phyloP scores from a whole-genome alignment of 805 yeast species.

The Ogataea allantospora region DNA sequence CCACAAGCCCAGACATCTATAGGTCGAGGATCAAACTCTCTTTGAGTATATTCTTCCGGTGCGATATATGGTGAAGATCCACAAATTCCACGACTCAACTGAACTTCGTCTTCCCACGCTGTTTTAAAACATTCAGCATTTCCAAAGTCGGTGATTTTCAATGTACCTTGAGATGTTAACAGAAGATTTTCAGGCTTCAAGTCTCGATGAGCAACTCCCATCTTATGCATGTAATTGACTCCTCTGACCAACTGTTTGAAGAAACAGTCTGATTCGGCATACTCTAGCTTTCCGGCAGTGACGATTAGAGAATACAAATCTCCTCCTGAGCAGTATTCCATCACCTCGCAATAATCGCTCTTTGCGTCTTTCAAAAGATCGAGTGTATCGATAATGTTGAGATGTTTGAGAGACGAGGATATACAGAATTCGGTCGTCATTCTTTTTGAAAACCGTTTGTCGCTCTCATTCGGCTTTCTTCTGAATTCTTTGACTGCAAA shows the following conservation, averaged over 20 bases:
- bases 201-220: conserved; percentile 90
- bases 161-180: conserved; percentile 64
- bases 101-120: conserved; percentile 80
- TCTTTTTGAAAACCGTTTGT: conserved; percentile 66
- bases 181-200: conserved; percentile 84
- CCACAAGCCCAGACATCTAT: conserved; percentile 94
- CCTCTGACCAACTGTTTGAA: conserved; percentile 84
- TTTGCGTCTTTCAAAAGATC: conserved; percentile 80
- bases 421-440: conserved; percentile 82
- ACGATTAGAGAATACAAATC: conserved; percentile 73
- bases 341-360: conserved; percentile 79
- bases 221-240: conserved; percentile 82
- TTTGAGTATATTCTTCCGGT: conserved; percentile 72
- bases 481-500: conserved; percentile 90
- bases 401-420: conserved; percentile 72
- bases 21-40: conserved; percentile 75
- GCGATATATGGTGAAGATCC: conserved; percentile 91
- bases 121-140: conserved; percentile 77
- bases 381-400: conserved; percentile 71
- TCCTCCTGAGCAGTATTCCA: conserved; percentile 84
- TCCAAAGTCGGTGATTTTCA: conserved; percentile 89
- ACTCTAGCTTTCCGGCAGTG: conserved; percentile 75
- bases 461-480: conserved; percentile 56
- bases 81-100: conserved; percentile 70
- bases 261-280: conserved; percentile 85